Evolutionary conservation across 2,329 filamentous ascomycete species (phyloP), one percentile per base, ranked within the genome.

Genomic region (Corinectria fuckeliana): DNA sequence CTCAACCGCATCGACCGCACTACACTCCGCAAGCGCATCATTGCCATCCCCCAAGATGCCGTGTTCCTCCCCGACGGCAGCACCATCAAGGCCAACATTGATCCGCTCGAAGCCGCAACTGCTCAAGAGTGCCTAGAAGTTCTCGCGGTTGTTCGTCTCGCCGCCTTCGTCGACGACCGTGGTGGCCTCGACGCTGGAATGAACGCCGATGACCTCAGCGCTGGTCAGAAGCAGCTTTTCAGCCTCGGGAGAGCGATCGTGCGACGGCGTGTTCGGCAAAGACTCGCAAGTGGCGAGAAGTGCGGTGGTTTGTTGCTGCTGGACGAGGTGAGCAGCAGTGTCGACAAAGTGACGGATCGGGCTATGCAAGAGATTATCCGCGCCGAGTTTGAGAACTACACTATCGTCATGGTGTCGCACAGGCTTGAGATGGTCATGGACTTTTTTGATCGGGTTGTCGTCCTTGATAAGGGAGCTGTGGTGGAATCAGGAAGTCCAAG

Each of bases 141-240:
- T 0, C 74, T 82, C 3, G 68, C 74, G n/a, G 53, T 65, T 0
- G 74, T 81, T 2, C 69, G 69, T 0, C 68, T 81, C 0, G 73
- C 71, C 26, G 38, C 50, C 0, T 72, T 77, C 10, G 66, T 79
- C 0, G 45, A 67, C 0, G 69, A 72, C 4, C 66, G 71, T 3
- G 77, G 77, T 3, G 77, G 77, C 0, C 61, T 80, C 0, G 61
- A 67, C 3, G 69, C 69, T 0, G 64, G 58, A 2, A 78, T 88
- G 62, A 76, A 77, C n/a, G 74, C 79, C 2, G 77, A 82, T 6
- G 75, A 78, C 50, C 75, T 88, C 5, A 83, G 80, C 5, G 80
- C 83, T 30, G 88, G 88, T 0, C 87, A 90, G 70, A 81, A 81
- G 42, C 88, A 90, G 66, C 77, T 90, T 0, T 88, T 91, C 64